phyloP scores from a whole-genome alignment of 139 green algal species.

The Mesotaenium endlicherianum region DNA sequence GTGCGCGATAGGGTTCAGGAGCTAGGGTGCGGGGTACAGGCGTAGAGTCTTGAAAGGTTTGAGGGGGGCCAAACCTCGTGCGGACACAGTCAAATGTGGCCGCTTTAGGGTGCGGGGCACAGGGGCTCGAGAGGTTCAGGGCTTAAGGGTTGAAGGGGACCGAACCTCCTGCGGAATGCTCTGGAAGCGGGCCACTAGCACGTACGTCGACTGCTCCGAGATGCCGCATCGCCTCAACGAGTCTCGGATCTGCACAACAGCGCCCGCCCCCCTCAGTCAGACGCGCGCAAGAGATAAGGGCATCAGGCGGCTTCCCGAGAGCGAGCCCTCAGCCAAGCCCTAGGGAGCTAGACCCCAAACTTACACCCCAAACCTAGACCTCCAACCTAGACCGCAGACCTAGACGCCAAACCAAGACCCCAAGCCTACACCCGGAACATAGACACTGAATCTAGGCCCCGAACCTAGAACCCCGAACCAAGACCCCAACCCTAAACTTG shows the following conservation, averaged over 20 bases:
- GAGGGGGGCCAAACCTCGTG: not conserved
- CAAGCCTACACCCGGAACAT: no score
- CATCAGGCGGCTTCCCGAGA: no score
- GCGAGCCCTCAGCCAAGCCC: no score
- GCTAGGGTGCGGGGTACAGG: not conserved
- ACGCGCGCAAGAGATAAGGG: no score
- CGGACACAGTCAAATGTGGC: not conserved
- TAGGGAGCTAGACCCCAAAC: no score
- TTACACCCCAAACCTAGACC: not conserved
- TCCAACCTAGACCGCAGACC: not conserved
- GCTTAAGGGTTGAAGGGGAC: not conserved
- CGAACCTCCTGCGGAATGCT: not conserved
- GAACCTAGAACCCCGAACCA: no score
- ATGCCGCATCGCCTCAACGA: conserved; percentile 32
- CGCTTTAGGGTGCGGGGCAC: not conserved
- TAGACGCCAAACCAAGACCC: not conserved
- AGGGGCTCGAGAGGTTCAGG: not conserved
- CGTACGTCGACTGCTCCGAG: not conserved
- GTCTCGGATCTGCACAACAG: conserved; percentile 12
- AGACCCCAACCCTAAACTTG: no score
- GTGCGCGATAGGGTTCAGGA: no score
- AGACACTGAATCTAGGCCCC: no score
- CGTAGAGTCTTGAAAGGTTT: not conserved
- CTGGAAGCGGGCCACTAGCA: conserved; percentile 18
- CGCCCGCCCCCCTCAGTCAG: no score